Evolutionary conservation across 2,329 filamentous ascomycete genomes (phyloP).

Genomic region (Fusarium sulawesiense): DNA sequence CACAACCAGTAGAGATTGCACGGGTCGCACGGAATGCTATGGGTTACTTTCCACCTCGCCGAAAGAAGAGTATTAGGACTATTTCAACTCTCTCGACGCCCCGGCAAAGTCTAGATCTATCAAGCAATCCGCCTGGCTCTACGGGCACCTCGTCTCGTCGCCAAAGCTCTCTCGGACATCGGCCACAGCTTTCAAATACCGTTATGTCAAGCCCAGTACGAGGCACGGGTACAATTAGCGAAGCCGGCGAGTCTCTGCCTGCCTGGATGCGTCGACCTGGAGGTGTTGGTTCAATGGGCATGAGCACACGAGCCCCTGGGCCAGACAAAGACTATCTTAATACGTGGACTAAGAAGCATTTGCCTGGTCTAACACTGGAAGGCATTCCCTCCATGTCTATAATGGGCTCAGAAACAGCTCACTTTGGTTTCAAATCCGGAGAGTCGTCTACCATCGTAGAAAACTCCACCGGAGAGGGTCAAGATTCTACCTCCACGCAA

Average conservation of each 20-base stretch:
- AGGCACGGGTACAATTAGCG: conserved; percentile 49
- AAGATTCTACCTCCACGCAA: conserved; percentile 56
- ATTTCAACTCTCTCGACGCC: conserved; percentile 76
- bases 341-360: conserved; percentile 82
- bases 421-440: conserved; percentile 62
- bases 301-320: conserved; percentile 77
- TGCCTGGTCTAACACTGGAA: conserved; percentile 82
- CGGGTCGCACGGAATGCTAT: conserved; percentile 83
- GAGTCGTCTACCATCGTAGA: conserved; percentile 61
- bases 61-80: conserved; percentile 82
- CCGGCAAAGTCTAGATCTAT: conserved; percentile 71
- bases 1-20: conserved; percentile 82
- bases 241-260: conserved; percentile 55
- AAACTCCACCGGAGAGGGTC: conserved; percentile 61
- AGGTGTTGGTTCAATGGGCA: conserved; percentile 84
- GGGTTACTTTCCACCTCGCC: conserved; percentile 90
- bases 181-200: conserved; percentile 50
- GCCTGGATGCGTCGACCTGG: conserved; percentile 84
- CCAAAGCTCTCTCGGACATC: conserved; percentile 55
- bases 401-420: conserved; percentile 69
- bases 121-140: conserved; percentile 57
- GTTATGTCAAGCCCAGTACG: conserved; percentile 53
- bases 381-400: conserved; percentile 73
- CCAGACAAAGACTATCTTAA: conserved; percentile 88
- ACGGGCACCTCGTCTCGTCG: conserved; percentile 54